These are phyloP conservation scores for Podospora pseudocomata DNA, from an alignment of 495 filamentous ascomycete genomes.

Conservation along the genomic window DNA sequence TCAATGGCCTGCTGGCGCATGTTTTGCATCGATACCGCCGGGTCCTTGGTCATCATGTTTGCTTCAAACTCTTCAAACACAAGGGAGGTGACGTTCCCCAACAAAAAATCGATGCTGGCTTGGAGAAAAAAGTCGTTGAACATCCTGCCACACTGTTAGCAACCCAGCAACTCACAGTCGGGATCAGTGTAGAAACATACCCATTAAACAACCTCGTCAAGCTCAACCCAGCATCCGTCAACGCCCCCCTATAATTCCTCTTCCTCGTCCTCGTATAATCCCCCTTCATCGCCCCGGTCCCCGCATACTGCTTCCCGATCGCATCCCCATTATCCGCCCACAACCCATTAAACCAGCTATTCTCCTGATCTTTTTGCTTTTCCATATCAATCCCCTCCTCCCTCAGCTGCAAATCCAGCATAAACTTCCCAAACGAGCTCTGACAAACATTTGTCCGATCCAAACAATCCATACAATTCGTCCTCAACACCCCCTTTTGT, in stretches of 20 bases:
- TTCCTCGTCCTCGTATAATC: constrained; percentile 90
- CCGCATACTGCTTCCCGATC: constrained; percentile 73
- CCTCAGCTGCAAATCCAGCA: constrained; percentile 70
- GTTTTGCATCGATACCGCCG: constrained; percentile 75
- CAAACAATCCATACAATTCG: constrained; percentile 97
- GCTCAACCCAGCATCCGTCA: constrained; percentile 90
- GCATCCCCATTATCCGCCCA: constrained; percentile 94
- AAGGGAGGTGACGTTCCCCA: constrained; percentile 75
- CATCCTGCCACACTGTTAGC: constrained; percentile 56
- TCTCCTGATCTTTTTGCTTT: constrained; percentile 64
- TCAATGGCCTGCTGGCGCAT: constrained; percentile 88
- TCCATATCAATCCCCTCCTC: constrained; percentile 69
- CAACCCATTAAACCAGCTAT: constrained; percentile 86
- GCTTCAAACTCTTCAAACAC: constrained; percentile 91
- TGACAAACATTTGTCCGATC: constrained; percentile 93
- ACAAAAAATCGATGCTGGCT: constrained; percentile 87
- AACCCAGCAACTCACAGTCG: neutral
- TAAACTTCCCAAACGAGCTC: constrained; percentile 73
- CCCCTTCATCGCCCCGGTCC: constrained; percentile 88
- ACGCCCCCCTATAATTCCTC: constrained; percentile 82
- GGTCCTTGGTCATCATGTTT: constrained; percentile 82
- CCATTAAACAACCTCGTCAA: constrained; percentile 66
- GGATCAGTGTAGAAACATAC: constrained; percentile 29
- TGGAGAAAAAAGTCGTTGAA: constrained; percentile 97
- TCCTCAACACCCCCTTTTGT: constrained; percentile 76